Evolutionary conservation across 1,284 basidiomycete species (phyloP).

Genomic region (Leccinum subrobustum): DNA sequence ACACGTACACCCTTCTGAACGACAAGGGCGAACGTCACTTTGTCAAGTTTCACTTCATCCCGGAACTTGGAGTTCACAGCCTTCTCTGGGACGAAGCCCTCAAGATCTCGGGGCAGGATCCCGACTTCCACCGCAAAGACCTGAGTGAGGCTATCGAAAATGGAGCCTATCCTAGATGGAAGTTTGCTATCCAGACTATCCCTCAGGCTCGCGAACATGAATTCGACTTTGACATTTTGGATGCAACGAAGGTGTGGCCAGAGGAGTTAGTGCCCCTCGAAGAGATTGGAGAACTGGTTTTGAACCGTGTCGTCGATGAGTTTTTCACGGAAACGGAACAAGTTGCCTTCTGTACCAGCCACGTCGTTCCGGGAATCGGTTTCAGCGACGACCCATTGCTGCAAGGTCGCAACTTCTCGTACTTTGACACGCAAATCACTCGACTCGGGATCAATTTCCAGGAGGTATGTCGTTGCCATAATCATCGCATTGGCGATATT

Average conservation of each 20-base stretch:
- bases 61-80: slow-evolving; percentile 79
- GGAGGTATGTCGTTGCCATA: slow-evolving; percentile 38
- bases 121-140: slow-evolving; percentile 82
- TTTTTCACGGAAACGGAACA: slow-evolving; percentile 85
- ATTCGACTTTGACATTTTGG: slow-evolving; percentile 83
- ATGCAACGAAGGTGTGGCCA: slow-evolving; percentile 84
- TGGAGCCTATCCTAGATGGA: slow-evolving; percentile 72
- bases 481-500: background rate
- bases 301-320: slow-evolving; percentile 69
- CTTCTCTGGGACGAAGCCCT: slow-evolving; percentile 87
- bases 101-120: slow-evolving; percentile 79
- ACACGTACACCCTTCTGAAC: slow-evolving; percentile 77
- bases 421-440: slow-evolving; percentile 78
- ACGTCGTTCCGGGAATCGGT: slow-evolving; percentile 81
- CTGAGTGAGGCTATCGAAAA: slow-evolving; percentile 73
- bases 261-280: slow-evolving; percentile 75
- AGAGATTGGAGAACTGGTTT: slow-evolving; percentile 71
- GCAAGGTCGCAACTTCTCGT: slow-evolving; percentile 83
- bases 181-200: slow-evolving; percentile 75
- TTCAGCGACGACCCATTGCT: slow-evolving; percentile 81
- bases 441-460: slow-evolving; percentile 76
- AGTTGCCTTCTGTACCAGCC: slow-evolving; percentile 79
- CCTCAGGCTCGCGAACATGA: slow-evolving; percentile 64
- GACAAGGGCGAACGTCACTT: slow-evolving; percentile 64
- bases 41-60: slow-evolving; percentile 85